Base-by-base conservation (phyloP, 139 green algal species). In the Trebouxia sp. region DNA sequence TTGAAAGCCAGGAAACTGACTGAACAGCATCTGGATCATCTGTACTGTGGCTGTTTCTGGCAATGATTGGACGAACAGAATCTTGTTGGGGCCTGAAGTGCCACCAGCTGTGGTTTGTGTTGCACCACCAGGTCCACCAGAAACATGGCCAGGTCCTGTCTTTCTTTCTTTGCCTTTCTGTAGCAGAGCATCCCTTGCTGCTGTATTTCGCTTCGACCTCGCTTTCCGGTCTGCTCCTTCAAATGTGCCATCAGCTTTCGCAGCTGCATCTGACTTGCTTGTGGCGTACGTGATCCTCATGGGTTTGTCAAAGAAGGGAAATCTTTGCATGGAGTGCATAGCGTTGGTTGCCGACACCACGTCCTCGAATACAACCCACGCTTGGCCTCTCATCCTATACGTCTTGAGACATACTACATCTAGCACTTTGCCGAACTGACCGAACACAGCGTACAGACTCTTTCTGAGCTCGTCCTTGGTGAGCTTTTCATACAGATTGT, bases 251-350 rank as follows among this genome's bases (percentile, higher is more conserved):
- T 76, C 56, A 24, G 56, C 47, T 30, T 53, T 58, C 20, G 41
- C 67, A 38, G 41, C 67, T 30, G 41, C 41, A 51, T 77, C 67
- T 77, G 67, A 77, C n/a, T 53, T 77, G 67, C 24, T 77, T 0
- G 62, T 72, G 14, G 62, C 74, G 10, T 53, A 53, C 14, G 74
- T 43, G 79, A 91, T 83, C 80, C 97, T 91, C 83, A 99, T 95
- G 11, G 96, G 93, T 88, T 98, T 99, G 65, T 98, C 94, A 65
- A 96, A 97, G 88, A 99, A 99, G 0, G 95, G 95, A 84, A 99
- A 99, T 26, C 91, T 94, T 77, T 99, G 94, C 93, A 99, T 96
- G 20, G 89, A 85, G 28, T 92, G 86, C 56, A 98, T 75, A 0
- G 96, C 96, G 43, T 94, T 95, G 7, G 87, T 94, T 0, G 96